A percentile compares a stretch with the other conserved stretches of the same genome.
Evolutionary conservation across 805 yeast species (phyloP).

Genomic region (Starmerella potacharoeniae): DNA sequence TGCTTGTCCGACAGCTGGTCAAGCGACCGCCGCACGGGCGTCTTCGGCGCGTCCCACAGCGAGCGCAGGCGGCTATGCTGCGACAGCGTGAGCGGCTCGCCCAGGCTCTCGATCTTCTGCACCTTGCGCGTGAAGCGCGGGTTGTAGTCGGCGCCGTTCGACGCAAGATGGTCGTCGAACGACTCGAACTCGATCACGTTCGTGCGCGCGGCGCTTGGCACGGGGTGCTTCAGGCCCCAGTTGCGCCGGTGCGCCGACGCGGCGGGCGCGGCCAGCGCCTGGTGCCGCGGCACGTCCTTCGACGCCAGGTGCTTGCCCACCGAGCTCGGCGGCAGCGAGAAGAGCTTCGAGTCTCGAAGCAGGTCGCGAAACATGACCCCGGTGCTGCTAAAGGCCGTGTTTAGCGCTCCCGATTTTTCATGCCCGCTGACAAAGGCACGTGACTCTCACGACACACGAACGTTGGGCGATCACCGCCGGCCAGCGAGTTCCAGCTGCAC

Average conservation of each 20-base stretch:
- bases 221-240: conserved; percentile 30
- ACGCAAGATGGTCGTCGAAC: conserved; percentile 25
- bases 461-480: too few relatives aligned
- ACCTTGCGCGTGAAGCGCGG: conserved; percentile 23
- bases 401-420: not conserved
- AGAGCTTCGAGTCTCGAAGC: conserved; percentile 23
- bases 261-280: conserved; percentile 26
- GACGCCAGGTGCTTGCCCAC: conserved; percentile 13
- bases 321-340: conserved; percentile 22
- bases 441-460: too few relatives aligned
- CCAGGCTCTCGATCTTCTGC: conserved; percentile 25
- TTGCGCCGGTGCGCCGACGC: conserved; percentile 28
- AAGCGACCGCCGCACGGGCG: conserved; percentile 15
- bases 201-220: conserved; percentile 21
- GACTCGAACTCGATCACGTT: conserved; percentile 21
- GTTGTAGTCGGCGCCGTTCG: conserved; percentile 25
- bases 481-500: too few relatives aligned
- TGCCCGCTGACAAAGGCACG: not conserved
- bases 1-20: conserved; percentile 16
- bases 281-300: conserved; percentile 23
- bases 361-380: conserved; percentile 6
- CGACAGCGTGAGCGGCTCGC: conserved; percentile 21
- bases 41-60: conserved; percentile 11
- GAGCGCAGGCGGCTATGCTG: conserved; percentile 16
- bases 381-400: not conserved